These are phyloP conservation scores for Lactifluus volemus DNA, from an alignment of 768 basidiomycete genomes.

Conservation along the genomic window DNA sequence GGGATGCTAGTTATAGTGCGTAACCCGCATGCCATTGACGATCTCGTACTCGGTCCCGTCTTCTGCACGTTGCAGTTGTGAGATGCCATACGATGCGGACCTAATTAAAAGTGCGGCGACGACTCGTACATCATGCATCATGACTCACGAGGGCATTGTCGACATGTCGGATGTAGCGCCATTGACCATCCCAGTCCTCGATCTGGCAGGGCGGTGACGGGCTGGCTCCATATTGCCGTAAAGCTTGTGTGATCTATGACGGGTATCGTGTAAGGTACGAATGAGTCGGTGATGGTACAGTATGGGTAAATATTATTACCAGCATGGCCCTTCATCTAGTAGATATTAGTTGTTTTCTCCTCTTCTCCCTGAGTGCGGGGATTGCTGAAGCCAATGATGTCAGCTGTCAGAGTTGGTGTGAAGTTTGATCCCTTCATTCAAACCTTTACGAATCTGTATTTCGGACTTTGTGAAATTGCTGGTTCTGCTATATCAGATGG, in stretches of 20 bases:
- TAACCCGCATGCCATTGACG: slow-evolving; percentile 27
- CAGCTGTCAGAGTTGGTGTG: neutral
- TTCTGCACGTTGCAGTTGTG: slow-evolving; percentile 24
- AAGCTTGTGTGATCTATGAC: slow-evolving; percentile 28
- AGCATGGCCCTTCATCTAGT: slow-evolving; percentile 36
- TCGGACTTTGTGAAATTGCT: too few relatives aligned
- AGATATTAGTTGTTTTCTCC: slow-evolving; percentile 26
- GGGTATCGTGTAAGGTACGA: neutral
- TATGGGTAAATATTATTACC: slow-evolving; percentile 20
- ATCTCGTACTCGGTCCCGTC: slow-evolving; percentile 29
- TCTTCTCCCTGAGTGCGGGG: slow-evolving; percentile 28
- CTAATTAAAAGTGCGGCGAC: slow-evolving; percentile 2
- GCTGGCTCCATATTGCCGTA: slow-evolving; percentile 29
- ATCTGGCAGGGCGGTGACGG: slow-evolving; percentile 31
- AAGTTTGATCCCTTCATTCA: slow-evolving; percentile 12
- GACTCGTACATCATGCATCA: too few relatives aligned
- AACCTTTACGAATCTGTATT: too few relatives aligned
- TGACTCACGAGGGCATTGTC: too few relatives aligned
- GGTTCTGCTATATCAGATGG: too few relatives aligned
- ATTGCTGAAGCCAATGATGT: slow-evolving; percentile 21
- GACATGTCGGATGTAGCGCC: slow-evolving; percentile 21
- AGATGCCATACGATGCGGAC: slow-evolving; percentile 26
- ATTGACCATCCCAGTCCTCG: slow-evolving; percentile 28
- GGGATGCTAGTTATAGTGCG: slow-evolving; percentile 25
- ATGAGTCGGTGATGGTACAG: too few relatives aligned